Evolutionary conservation across 371 early-diverging fungal species (phyloP).

Genomic region (Nematocida major): DNA sequence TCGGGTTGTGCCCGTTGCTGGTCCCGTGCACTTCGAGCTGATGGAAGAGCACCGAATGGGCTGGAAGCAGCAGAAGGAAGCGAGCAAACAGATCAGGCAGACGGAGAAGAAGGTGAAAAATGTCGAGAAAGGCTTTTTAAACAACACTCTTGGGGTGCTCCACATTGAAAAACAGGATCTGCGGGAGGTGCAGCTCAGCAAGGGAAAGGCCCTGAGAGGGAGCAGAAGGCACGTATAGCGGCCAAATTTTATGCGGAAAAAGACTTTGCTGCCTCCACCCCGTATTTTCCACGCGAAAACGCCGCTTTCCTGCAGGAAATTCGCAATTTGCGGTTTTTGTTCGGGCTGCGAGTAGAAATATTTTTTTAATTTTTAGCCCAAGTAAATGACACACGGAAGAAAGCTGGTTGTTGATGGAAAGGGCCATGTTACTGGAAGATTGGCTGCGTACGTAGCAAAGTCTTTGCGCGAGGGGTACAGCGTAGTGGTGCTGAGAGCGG

Average conservation of each 20-base stretch:
- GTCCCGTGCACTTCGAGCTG: neutral
- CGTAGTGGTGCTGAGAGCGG: slow-evolving; percentile 90
- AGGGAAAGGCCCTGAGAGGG: slow-evolving; percentile 19
- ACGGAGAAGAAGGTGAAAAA: slow-evolving; percentile 46
- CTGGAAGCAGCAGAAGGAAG: neutral
- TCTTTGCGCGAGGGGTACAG: slow-evolving; percentile 90
- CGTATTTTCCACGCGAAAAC: too few relatives aligned
- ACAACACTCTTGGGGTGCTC: slow-evolving; percentile 15
- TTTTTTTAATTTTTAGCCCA: slow-evolving; percentile 54
- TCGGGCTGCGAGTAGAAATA: too few relatives aligned
- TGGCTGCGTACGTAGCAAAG: slow-evolving; percentile 94
- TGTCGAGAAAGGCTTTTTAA: slow-evolving; percentile 38
- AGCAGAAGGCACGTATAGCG: too few relatives aligned
- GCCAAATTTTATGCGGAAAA: too few relatives aligned
- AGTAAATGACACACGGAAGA: slow-evolving; percentile 47
- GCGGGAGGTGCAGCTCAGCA: slow-evolving; percentile 35
- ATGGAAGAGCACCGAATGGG: slow-evolving; percentile 14
- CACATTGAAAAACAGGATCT: slow-evolving; percentile 43
- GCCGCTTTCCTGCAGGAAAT: too few relatives aligned
- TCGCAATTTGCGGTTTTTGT: too few relatives aligned
- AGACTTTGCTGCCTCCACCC: too few relatives aligned
- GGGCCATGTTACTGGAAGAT: slow-evolving; percentile 95
- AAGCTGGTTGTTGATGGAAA: slow-evolving; percentile 92
- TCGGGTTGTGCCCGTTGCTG: neutral
- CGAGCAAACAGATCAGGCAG: slow-evolving; percentile 27